phyloP scores from a whole-genome alignment of 176 grass and related monocot species.

The Elaeis guineensis region DNA sequence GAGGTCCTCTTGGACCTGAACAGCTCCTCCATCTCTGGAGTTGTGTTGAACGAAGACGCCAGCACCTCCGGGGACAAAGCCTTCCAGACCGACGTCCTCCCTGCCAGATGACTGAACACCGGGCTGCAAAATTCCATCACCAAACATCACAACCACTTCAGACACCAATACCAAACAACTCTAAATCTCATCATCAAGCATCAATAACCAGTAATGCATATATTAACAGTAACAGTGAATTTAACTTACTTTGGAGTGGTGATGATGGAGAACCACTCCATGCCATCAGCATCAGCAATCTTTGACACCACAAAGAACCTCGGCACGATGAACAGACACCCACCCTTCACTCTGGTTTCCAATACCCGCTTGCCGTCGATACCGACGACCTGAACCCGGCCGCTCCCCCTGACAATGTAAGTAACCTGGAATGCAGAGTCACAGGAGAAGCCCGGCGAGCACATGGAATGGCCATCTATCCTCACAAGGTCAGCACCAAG shows the following conservation, averaged over 20 bases:
- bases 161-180: too few species aligned
- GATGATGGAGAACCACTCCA: slow-evolving; percentile 98
- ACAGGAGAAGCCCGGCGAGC: slow-evolving; percentile 83
- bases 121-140: slow-evolving; percentile 33
- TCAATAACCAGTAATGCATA: too few species aligned
- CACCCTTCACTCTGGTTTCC: slow-evolving; percentile 40
- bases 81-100: slow-evolving; percentile 89
- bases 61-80: slow-evolving; percentile 64
- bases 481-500: slow-evolving; percentile 77
- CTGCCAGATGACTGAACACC: slow-evolving; percentile 59
- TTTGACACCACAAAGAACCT: slow-evolving; percentile 84
- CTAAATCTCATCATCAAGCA: too few species aligned
- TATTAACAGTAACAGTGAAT: too few species aligned
- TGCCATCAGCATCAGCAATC: slow-evolving; percentile 58
- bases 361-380: slow-evolving; percentile 62
- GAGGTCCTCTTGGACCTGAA: slow-evolving; percentile 81
- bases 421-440: slow-evolving; percentile 90
- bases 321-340: slow-evolving; percentile 70
- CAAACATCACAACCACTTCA: not conserved
- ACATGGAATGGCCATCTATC: slow-evolving; percentile 71
- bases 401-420: slow-evolving; percentile 68
- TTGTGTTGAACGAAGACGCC: slow-evolving; percentile 47
- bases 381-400: slow-evolving; percentile 63
- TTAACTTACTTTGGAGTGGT: slow-evolving; percentile 62
- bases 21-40: slow-evolving; percentile 63